Evolutionary conservation across 345 rosid genomes (phyloP).

Genomic region (Salix dunnii): DNA sequence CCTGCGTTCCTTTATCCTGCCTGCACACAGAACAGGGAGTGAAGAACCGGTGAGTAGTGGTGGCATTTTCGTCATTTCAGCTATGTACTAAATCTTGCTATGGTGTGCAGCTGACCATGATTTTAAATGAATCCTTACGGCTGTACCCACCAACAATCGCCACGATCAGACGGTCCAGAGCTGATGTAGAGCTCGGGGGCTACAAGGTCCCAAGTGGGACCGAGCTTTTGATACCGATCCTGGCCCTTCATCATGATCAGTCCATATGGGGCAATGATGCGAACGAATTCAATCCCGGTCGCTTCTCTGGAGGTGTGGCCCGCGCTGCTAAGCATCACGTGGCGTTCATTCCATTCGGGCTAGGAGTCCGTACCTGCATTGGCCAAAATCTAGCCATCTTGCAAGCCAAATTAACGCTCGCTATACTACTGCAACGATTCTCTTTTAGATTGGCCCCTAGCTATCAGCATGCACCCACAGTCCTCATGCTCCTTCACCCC

Average conservation of each 20-base stretch:
- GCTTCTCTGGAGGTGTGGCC: constrained; percentile 58
- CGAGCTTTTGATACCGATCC: constrained; percentile 33
- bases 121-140: constrained; percentile 55
- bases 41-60: too few relatives aligned
- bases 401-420: constrained; percentile 49
- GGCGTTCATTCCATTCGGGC: constrained; percentile 58
- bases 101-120: constrained; percentile 47
- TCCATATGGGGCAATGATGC: constrained; percentile 64
- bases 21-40: not conserved
- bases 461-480: constrained; percentile 52
- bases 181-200: constrained; percentile 52
- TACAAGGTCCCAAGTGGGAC: constrained; percentile 50
- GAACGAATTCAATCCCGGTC: constrained; percentile 57
- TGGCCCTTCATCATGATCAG: constrained; percentile 50
- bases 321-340: constrained; percentile 56
- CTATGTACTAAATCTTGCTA: not conserved
- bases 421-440: constrained; percentile 36
- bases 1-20: not conserved
- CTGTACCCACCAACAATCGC: constrained; percentile 50
- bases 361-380: constrained; percentile 60
- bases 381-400: constrained; percentile 61
- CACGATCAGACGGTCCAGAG: constrained; percentile 35
- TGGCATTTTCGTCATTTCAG: constrained; percentile 4
- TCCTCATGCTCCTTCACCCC: constrained; percentile 46
- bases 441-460: constrained; percentile 38